These are phyloP conservation scores for Anaeromyces robustus DNA, from an alignment of 192 early-diverging fungal genomes.

Conservation along the genomic window DNA sequence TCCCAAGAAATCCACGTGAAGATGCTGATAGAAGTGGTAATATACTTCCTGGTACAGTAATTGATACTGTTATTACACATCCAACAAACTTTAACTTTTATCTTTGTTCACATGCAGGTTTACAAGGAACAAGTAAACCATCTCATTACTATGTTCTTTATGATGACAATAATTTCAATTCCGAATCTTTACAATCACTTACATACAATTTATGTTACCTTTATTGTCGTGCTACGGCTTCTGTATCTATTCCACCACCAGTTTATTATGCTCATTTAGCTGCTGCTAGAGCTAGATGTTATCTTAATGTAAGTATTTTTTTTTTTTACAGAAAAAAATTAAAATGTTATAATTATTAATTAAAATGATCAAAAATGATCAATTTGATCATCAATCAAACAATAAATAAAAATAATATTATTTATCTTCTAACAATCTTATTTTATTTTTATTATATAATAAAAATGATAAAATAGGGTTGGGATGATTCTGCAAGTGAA, in stretches of 20 bases:
- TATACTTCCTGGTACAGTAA: constrained; percentile 23
- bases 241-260: neutral
- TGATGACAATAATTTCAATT: constrained; percentile 67
- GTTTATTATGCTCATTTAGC: neutral
- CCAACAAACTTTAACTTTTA: constrained; percentile 7
- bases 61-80: constrained; percentile 15
- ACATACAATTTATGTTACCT: neutral
- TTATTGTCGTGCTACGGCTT: neutral
- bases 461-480: neutral
- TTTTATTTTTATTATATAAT: too few relatives aligned
- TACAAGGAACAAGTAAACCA: constrained; percentile 85
- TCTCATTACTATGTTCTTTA: constrained; percentile 80
- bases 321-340: too few relatives aligned
- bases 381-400: too few relatives aligned
- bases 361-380: too few relatives aligned
- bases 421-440: too few relatives aligned
- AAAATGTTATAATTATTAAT: too few relatives aligned
- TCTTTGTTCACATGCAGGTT: constrained; percentile 54
- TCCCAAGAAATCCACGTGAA: constrained; percentile 4
- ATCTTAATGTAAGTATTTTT: neutral
- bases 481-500: neutral
- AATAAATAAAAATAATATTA: too few relatives aligned
- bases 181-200: constrained; percentile 56
- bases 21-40: constrained; percentile 16
- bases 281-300: neutral